Base-by-base conservation (phyloP, 495 filamentous ascomycete species). In the Copromyces sp. region DNA sequence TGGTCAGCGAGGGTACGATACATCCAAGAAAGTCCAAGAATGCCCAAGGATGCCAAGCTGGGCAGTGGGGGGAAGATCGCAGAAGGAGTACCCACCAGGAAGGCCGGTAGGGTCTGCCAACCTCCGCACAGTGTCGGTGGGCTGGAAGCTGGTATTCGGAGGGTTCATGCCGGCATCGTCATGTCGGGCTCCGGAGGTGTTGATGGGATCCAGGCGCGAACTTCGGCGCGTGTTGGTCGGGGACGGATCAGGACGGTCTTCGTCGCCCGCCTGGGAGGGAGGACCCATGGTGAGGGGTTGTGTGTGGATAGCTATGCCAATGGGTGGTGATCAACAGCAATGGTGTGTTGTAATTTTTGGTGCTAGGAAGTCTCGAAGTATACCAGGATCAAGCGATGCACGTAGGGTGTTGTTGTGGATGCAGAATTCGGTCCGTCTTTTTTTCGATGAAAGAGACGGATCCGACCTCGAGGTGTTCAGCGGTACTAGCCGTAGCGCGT, bases 111-210 rank as follows among this genome's bases (percentile, higher is more conserved):
- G 73, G 71, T 84, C 84, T 65, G 82, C 78, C 75, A 82, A 78
- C 72, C 84, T 83, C 72, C 85, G 81, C 73, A 85, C 78, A 24
- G 84, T 85, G 70, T 86, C 87, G 6, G 82, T 82, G 32, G 84
- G 84, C 74, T 84, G 84, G 45, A 80, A 80, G 74, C 77, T 83
- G 24, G 82, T 80, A 59, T 83, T 81, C 73, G 76, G 76, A 65
- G 53, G 53, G 53, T 65, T 65, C 53, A 65, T 65, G 53, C 29
- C 29, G 53, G 53, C 53, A 35, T 65, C 53, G 14, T 65, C 53
- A 35, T 65, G 53, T 35, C 29, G 53, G 14, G 53, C 29, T n/a
- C 74, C 74, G 20, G 76, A 69, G 53, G 53, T 65, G 53, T 65
- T 65, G 44, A 77, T 69, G 70, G 74, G 68, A 39, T 77, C 74